phyloP scores from a whole-genome alignment of 2,329 filamentous ascomycete genomes.

The Ophiostoma perfectum region DNA sequence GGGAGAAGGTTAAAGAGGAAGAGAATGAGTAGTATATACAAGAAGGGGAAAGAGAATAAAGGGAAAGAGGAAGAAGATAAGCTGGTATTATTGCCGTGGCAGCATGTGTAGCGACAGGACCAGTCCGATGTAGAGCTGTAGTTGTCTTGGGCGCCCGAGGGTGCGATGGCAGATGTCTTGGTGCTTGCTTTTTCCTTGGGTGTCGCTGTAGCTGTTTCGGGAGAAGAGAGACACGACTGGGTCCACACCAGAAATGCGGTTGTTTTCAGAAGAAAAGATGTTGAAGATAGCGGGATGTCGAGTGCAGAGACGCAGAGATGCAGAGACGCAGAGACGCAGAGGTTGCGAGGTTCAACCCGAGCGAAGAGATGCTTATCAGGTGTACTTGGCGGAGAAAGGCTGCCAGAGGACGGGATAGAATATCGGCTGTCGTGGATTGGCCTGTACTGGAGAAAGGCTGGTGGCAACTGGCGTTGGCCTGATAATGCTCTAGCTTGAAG shows the following conservation, averaged over 20 bases:
- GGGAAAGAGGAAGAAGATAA: constrained; percentile 4
- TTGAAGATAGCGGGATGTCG: background rate
- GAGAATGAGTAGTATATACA: background rate
- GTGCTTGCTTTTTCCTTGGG: no score
- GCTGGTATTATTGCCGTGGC: background rate
- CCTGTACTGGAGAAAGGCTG: background rate
- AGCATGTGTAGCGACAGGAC: background rate
- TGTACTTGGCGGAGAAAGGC: background rate
- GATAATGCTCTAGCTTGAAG: background rate
- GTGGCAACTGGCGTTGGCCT: background rate
- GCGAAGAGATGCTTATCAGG: background rate
- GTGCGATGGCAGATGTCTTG: background rate
- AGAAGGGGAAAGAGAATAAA: background rate
- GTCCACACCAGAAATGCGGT: background rate
- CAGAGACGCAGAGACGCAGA: background rate
- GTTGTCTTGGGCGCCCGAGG: background rate
- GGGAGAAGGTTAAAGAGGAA: background rate
- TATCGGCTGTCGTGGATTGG: background rate
- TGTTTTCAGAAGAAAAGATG: background rate
- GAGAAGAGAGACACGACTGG: background rate
- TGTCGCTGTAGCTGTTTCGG: background rate
- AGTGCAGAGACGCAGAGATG: background rate
- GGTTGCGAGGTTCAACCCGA: background rate
- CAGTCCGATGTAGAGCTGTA: background rate
- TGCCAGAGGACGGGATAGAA: no score